These are phyloP conservation scores for Falciphora oryzae DNA, from an alignment of 2,329 filamentous ascomycete genomes.

Conservation along the genomic window DNA sequence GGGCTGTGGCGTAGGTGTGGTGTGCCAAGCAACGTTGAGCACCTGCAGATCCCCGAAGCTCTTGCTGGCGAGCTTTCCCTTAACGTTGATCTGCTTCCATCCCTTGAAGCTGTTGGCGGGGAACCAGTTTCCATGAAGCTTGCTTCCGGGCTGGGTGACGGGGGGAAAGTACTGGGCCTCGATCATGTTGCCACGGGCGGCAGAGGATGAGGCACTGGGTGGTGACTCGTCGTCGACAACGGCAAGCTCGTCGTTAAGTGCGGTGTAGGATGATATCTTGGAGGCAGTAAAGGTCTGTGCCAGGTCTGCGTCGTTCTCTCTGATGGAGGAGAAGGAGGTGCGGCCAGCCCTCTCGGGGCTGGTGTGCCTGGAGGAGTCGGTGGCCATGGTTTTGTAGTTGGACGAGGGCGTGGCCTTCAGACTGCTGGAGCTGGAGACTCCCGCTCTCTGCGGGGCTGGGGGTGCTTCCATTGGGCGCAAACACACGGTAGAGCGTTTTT, in stretches of 20 bases:
- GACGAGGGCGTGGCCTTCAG: slow-evolving; percentile 1
- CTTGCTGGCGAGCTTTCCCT: slow-evolving; percentile 52
- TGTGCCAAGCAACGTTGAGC: slow-evolving; percentile 49
- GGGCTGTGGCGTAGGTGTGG: slow-evolving; percentile 1
- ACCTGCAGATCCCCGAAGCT: slow-evolving; percentile 56
- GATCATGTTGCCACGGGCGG: slow-evolving; percentile 24
- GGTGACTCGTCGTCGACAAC: slow-evolving; percentile 46
- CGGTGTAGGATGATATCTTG: slow-evolving; percentile 54
- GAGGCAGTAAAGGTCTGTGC: slow-evolving; percentile 59
- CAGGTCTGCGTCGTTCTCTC: slow-evolving; percentile 52
- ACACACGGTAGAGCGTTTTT: neutral
- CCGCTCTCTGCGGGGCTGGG: neutral
- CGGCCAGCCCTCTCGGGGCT: slow-evolving; percentile 35
- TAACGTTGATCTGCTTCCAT: slow-evolving; percentile 57
- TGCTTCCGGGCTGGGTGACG: slow-evolving; percentile 49
- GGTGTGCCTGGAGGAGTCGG: slow-evolving; percentile 13
- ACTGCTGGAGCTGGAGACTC: neutral
- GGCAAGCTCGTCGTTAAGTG: slow-evolving; percentile 40
- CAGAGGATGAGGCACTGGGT: slow-evolving; percentile 20
- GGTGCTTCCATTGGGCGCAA: neutral
- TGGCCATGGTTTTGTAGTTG: slow-evolving; percentile 22
- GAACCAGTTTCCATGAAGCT: slow-evolving; percentile 52
- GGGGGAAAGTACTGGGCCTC: slow-evolving; percentile 44
- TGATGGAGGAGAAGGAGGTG: slow-evolving; percentile 57
- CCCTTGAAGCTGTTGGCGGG: slow-evolving; percentile 54